Evolutionary conservation across 2,329 filamentous ascomycete genomes (phyloP), one percentile per base, ranked within the genome.

Genomic region (Coniosporium tulheliwenetii): DNA sequence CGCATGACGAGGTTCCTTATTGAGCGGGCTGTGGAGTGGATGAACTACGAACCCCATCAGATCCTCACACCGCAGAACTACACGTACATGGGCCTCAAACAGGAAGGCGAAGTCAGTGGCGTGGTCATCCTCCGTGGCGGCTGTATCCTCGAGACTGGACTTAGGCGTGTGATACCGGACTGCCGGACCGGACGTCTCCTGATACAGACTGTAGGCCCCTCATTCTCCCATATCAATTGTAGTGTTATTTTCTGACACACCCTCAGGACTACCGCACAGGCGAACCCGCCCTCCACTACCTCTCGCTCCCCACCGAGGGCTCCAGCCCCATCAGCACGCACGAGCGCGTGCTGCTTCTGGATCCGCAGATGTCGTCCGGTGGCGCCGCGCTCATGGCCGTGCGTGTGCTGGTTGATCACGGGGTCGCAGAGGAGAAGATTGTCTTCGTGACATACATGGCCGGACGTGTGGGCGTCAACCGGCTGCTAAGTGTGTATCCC

Each of bases 391-490:
- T 98, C 43, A 98, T 98, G 91, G 86, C 91, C 1, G 87, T 96
- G 35, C 82, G 91, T 54, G 85, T 96, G n/a, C 66, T 98, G 40
- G 77, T 94, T 12, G 91, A 98, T 58, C 87, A 96, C 54, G 91
- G 91, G 9, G 87, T 96, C 5, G 65, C 75, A 5, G 79, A 91
- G 55, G 75, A 85, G 37, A 79, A 72, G 48, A 94, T 98, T 48
- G 84, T 95, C 30, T 80, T 96, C 57, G 87, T 93, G 33, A 94
- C 89, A 3, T 95, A 93, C 56, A 81, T 85, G 48, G 89, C 87
- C 3, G 89, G 89, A 8, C 78, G 78, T 48, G 76, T 84, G 50
- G 91, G 87, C 1, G 59, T 96, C 45, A 85, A 91, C 54, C 72
- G 91, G 47, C 64, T 98, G 51, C 82, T 85, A 45, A 85, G 80